Conservation (phyloP, 2,329 filamentous ascomycete genomes). For the Ploettnerulaceae sp. region DNA sequence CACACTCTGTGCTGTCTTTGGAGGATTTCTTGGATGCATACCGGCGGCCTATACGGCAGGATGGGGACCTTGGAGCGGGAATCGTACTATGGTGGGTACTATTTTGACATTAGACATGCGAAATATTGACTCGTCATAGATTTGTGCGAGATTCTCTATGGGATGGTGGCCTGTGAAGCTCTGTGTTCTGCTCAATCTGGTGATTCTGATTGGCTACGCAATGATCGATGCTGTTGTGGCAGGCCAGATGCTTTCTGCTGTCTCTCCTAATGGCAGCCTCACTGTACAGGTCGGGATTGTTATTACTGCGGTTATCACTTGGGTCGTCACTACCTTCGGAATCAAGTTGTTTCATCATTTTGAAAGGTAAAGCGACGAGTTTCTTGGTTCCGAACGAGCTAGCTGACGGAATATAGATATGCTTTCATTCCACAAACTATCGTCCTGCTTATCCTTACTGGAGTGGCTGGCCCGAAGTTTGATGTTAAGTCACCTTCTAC, state of each 20-base stretch:
- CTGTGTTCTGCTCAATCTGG: constrained; percentile 56
- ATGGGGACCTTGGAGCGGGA: constrained; percentile 56
- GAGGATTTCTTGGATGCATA: constrained; percentile 49
- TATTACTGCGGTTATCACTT: constrained; percentile 57
- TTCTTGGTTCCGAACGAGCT: not conserved
- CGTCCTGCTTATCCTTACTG: constrained; percentile 56
- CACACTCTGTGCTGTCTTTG: constrained; percentile 52
- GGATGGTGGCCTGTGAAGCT: constrained; percentile 63
- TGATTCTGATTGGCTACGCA: constrained; percentile 57
- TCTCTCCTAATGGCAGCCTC: constrained; percentile 52
- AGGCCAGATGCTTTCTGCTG: constrained; percentile 63
- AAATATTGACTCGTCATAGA: no score
- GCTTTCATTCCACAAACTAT: constrained; percentile 61
- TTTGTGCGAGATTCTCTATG: constrained; percentile 55
- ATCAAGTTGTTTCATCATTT: constrained; percentile 65
- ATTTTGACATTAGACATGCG: no score
- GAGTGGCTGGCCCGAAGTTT: constrained; percentile 55
- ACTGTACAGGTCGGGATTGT: constrained; percentile 63
- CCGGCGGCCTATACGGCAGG: constrained; percentile 56
- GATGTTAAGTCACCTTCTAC: constrained; percentile 47
- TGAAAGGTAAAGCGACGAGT: constrained; percentile 50
- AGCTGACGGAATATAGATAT: constrained; percentile 38
- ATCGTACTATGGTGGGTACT: constrained; percentile 50
- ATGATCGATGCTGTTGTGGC: constrained; percentile 62
- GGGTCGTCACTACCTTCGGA: constrained; percentile 61